These are phyloP conservation scores for Parietaria judaica DNA, from an alignment of 306 rosid species.

Conservation along the genomic window DNA sequence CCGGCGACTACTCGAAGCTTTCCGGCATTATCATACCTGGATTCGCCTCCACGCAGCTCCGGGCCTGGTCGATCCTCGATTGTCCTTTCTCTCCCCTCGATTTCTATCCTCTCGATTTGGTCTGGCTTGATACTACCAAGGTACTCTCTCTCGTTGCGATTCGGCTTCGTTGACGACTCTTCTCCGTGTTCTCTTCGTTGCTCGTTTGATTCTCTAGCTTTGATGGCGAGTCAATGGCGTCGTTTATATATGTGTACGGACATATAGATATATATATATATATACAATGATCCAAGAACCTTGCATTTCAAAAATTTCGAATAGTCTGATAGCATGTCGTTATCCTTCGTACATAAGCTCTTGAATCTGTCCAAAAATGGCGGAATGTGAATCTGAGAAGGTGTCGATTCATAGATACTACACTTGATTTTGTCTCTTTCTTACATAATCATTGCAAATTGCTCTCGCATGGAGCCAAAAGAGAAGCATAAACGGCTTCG, in stretches of 20 bases:
- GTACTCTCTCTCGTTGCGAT: conserved; percentile 20
- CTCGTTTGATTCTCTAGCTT: no score
- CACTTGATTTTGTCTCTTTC: background rate
- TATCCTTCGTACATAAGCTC: no score
- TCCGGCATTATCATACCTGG: conserved; percentile 96
- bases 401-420: background rate
- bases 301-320: no score
- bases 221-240: no score
- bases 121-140: conserved; percentile 93
- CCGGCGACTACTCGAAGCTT: conserved; percentile 70
- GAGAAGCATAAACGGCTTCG: background rate
- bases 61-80: conserved; percentile 97
- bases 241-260: no score
- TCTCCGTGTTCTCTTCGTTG: background rate
- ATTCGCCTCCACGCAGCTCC: conserved; percentile 95
- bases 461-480: background rate
- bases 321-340: no score
- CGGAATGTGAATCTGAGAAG: no score
- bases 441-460: background rate
- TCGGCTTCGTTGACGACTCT: background rate
- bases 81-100: conserved; percentile 95
- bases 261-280: no score
- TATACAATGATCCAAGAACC: no score
- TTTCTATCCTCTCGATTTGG: conserved; percentile 99
- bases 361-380: no score